Evolutionary conservation across 2,329 filamentous ascomycete genomes (phyloP), one percentile per base, ranked within the genome.

Genomic region (Paracorniculantispora psalliotae): DNA sequence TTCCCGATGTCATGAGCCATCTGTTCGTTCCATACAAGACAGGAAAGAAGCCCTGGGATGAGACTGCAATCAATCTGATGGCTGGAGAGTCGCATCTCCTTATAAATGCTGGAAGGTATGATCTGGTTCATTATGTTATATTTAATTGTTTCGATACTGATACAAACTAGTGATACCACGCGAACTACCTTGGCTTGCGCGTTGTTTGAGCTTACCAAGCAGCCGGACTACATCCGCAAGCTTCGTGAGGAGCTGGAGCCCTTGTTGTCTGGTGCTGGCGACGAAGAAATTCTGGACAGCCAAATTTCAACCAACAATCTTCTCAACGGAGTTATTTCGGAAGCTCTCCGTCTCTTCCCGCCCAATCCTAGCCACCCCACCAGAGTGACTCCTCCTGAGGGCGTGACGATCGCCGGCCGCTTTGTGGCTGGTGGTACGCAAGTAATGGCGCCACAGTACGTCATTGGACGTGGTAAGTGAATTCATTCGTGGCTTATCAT

Each of bases 371-470:
- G 43, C 25, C 43, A 46, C 43, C 43, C 43, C 17, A 46, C 43
- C 4, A 12, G 43, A 46, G 43, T 46, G 13, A 46, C 43, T 3
- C 43, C 43, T 15, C 43, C 43, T 4, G 43, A 46, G 13, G 43
- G 43, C 12, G 43, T 26, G 13, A 46, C n/a, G 19, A 46, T 46
- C 43, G 43, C 43, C 12, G 43, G 43, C n/a, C 19, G 15, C 4
- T 46, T 46, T 15, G 25, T 46, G 19, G 43, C 43, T 21, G 43
- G 43, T 46, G 43, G 43, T n/a, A 46, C 43, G 6, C 71, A 68
- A n/a, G 19, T 46, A 7, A 46, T 46, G 43, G 43, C 50, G 30
- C 50, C 50, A 10, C 50, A 53, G 15, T 53, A 53, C 21, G 50
- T 53, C 9, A 53, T 53, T n/a, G 50, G 50, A 33, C 30, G 50